Evolutionary conservation across 202 grass and related monocot species (phyloP), one percentile per base, ranked within the genome.

Genomic region (Elaeis oleifera): DNA sequence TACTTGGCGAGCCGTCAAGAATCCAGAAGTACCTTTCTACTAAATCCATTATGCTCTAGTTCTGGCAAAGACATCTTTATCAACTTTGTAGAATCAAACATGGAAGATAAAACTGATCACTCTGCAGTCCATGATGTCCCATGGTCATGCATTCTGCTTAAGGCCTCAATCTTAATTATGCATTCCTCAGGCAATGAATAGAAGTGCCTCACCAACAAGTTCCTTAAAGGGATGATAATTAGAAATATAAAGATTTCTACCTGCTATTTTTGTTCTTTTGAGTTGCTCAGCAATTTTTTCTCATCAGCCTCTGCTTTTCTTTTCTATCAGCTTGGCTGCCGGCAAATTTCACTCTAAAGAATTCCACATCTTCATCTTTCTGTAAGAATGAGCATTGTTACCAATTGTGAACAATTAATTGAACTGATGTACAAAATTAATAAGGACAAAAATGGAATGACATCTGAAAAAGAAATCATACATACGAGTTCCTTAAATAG

Each of bases 241-340:
- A 50, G 11, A 76, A 49, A 67, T 3, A 54, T 44, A 44, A 44
- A 39, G 3, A 44, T 3, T 23, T 32, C 56, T 58, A 90, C 86
- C 83, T 72, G 86, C 62, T 87, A 96, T 56, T 68, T 90, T 96
- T 50, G 90, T 61, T 39, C 31, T 78, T 70, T 90, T 96, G n/a
- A 95, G 80, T 76, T 95, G 64, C 32, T 80, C 77, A 6, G 79
- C 73, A 58, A 78, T 64, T 73, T 68, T 60, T 70, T 90, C 50
- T 77, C 83, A 83, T 84, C 83, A 61, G 70, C 79, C 64, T 82
- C 81, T 18, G 70, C 79, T 73, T 97, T 60, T 52, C 74, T 74
- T 67, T 71, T 53, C 94, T 92, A 32, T 89, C 84, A 74, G 92
- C 80, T 81, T 97, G 92, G 56, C 84, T 91, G n/a, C 92, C 92